Evolutionary conservation across 768 basidiomycete species (phyloP).

Genomic region (Pleurotus platypus): DNA sequence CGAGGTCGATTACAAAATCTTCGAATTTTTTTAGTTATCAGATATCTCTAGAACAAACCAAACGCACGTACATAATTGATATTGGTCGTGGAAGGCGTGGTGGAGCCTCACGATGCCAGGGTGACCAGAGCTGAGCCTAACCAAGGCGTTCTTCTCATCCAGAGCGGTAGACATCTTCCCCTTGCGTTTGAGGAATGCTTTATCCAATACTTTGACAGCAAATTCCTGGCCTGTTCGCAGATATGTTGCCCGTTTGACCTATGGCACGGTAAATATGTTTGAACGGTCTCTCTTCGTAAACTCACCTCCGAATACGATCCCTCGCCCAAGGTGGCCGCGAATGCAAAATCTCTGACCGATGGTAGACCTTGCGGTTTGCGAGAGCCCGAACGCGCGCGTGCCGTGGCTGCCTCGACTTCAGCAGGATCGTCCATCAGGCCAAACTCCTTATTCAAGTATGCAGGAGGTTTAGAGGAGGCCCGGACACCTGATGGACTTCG

Average conservation of each 20-base stretch:
- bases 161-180: slow-evolving; percentile 76
- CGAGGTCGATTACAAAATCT: slow-evolving; percentile 82
- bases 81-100: slow-evolving; percentile 84
- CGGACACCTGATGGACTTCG: slow-evolving; percentile 29
- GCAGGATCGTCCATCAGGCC: slow-evolving; percentile 32
- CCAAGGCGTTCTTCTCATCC: slow-evolving; percentile 76
- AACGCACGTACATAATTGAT: slow-evolving; percentile 69
- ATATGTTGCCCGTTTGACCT: slow-evolving; percentile 60
- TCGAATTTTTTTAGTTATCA: slow-evolving; percentile 9
- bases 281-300: slow-evolving; percentile 11
- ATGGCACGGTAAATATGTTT: slow-evolving; percentile 9
- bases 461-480: slow-evolving; percentile 40
- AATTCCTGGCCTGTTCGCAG: slow-evolving; percentile 58
- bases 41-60: not conserved
- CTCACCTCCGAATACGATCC: slow-evolving; percentile 81
- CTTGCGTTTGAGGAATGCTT: slow-evolving; percentile 75
- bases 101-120: slow-evolving; percentile 80
- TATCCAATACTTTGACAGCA: slow-evolving; percentile 81
- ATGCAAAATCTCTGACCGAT: slow-evolving; percentile 64
- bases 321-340: slow-evolving; percentile 72
- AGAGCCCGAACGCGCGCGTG: slow-evolving; percentile 35
- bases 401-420: slow-evolving; percentile 12
- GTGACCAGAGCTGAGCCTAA: slow-evolving; percentile 70
- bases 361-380: slow-evolving; percentile 37
- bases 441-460: slow-evolving; percentile 58